Percentiles rank a stretch among this genome's conserved stretches.
These are phyloP conservation scores for Leccinum boreale DNA, from an alignment of 768 basidiomycete genomes.

Conservation along the genomic window DNA sequence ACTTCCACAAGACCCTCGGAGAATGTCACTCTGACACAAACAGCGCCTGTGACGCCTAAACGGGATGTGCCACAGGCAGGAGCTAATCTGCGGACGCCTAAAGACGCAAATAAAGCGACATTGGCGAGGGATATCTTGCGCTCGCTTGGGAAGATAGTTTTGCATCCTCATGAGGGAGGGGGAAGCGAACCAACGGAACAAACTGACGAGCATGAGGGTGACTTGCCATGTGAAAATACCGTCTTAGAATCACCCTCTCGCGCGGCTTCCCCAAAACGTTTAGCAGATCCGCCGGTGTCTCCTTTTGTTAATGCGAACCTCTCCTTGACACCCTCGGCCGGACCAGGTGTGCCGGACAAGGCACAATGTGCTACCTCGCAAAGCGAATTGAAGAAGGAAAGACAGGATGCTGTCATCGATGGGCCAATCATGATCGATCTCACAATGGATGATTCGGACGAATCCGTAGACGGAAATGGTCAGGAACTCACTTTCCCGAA, in stretches of 20 bases:
- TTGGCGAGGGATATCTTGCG: slow-evolving; percentile 57
- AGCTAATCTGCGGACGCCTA: slow-evolving; percentile 24
- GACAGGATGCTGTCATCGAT: neutral
- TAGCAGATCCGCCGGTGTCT: neutral
- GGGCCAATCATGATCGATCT: slow-evolving; percentile 28
- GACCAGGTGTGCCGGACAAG: neutral
- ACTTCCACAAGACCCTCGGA: neutral
- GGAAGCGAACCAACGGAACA: neutral
- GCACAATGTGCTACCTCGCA: neutral
- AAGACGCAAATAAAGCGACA: slow-evolving; percentile 45
- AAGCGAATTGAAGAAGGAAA: neutral
- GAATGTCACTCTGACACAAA: neutral
- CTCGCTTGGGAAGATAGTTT: slow-evolving; percentile 39
- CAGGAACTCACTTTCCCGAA: slow-evolving; percentile 10
- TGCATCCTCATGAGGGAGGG: slow-evolving; percentile 7
- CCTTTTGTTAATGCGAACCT: neutral
- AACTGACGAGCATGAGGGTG: neutral
- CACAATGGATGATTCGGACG: slow-evolving; percentile 23
- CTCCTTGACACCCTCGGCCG: neutral
- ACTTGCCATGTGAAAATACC: neutral
- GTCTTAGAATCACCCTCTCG: neutral
- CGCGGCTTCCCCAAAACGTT: neutral
- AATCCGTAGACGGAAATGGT: slow-evolving; percentile 12
- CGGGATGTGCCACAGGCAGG: neutral
- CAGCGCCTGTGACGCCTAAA: slow-evolving; percentile 7